Evolutionary conservation across 2,329 filamentous ascomycete genomes (phyloP).

Genomic region (Huntiella moniliformis): DNA sequence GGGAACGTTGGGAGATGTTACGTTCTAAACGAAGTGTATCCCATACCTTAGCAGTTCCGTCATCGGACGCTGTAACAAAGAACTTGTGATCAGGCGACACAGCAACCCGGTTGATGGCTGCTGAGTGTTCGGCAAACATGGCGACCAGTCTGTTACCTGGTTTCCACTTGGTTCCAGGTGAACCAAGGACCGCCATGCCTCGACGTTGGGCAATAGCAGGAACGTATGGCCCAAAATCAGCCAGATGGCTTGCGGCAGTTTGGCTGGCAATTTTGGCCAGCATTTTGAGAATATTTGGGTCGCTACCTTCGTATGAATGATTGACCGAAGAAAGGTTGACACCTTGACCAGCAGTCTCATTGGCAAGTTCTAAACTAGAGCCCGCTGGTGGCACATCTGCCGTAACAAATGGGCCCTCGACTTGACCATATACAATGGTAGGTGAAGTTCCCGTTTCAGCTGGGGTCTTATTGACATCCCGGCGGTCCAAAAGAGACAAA

Average conservation of each 20-base stretch:
- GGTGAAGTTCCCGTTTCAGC: slow-evolving; percentile 41
- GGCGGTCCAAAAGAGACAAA: slow-evolving; percentile 38
- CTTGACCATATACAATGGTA: slow-evolving; percentile 39
- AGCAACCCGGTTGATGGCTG: slow-evolving; percentile 61
- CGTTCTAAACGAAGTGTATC: slow-evolving; percentile 77
- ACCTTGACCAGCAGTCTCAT: neutral
- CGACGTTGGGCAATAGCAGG: slow-evolving; percentile 28
- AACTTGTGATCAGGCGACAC: slow-evolving; percentile 82
- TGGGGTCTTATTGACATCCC: slow-evolving; percentile 37
- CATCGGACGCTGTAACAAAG: slow-evolving; percentile 84
- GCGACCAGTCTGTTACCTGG: slow-evolving; percentile 72
- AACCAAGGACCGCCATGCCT: slow-evolving; percentile 21
- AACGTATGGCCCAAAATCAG: slow-evolving; percentile 48
- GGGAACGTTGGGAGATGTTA: slow-evolving; percentile 72
- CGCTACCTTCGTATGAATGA: slow-evolving; percentile 59
- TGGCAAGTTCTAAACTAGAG: neutral
- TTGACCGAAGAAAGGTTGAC: slow-evolving; percentile 31
- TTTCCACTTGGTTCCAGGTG: slow-evolving; percentile 41
- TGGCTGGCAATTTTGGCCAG: slow-evolving; percentile 71
- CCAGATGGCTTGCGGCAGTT: slow-evolving; percentile 45
- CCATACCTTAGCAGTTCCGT: slow-evolving; percentile 84
- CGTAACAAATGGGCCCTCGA: slow-evolving; percentile 34
- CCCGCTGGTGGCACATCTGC: neutral
- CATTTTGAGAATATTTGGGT: slow-evolving; percentile 48
- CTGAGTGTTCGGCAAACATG: slow-evolving; percentile 73